phyloP scores from a whole-genome alignment of 2,329 filamentous ascomycete genomes.

The Thelonectria blattea region DNA sequence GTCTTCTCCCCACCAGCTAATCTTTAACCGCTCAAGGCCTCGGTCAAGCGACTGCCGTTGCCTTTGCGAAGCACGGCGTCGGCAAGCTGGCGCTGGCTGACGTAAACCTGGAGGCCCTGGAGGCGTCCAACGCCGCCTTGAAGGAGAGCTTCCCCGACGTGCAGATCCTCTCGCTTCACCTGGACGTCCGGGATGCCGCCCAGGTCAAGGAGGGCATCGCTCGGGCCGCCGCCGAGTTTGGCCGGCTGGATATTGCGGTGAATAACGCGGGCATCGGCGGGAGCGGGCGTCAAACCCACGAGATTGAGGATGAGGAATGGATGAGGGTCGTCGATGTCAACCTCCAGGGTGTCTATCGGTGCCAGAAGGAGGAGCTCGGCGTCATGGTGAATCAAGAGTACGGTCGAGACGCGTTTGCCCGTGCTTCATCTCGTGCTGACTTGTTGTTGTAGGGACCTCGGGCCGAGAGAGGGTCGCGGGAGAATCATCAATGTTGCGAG shows the following conservation, averaged over 20 bases:
- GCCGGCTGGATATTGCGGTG: conserved; percentile 60
- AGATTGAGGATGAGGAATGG: conserved; percentile 55
- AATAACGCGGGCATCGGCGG: conserved; percentile 62
- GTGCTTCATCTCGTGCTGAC: conserved; percentile 3
- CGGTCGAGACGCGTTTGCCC: not conserved
- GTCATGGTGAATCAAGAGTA: conserved; percentile 59
- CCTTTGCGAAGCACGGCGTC: conserved; percentile 56
- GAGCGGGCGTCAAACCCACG: conserved; percentile 49
- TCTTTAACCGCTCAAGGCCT: conserved; percentile 48
- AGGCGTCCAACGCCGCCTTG: conserved; percentile 43
- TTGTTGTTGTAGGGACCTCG: conserved; percentile 42
- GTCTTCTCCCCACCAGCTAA: conserved; percentile 6
- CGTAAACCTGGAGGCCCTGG: conserved; percentile 46
- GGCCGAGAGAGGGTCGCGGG: conserved; percentile 51
- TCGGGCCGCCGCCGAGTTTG: conserved; percentile 52
- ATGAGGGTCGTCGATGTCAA: conserved; percentile 58
- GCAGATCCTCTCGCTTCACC: conserved; percentile 46
- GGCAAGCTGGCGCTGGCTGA: conserved; percentile 54
- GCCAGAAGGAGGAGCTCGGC: conserved; percentile 58
- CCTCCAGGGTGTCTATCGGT: conserved; percentile 62
- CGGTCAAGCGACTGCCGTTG: conserved; percentile 52
- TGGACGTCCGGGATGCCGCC: conserved; percentile 53
- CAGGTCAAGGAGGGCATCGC: conserved; percentile 52
- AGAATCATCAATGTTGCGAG: conserved; percentile 61
- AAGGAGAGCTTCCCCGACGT: conserved; percentile 47